A percentile compares a stretch with the other conserved stretches of the same genome.
phyloP scores from a whole-genome alignment of 2,329 filamentous ascomycete genomes.

The Aspergillus thermomutatus region DNA sequence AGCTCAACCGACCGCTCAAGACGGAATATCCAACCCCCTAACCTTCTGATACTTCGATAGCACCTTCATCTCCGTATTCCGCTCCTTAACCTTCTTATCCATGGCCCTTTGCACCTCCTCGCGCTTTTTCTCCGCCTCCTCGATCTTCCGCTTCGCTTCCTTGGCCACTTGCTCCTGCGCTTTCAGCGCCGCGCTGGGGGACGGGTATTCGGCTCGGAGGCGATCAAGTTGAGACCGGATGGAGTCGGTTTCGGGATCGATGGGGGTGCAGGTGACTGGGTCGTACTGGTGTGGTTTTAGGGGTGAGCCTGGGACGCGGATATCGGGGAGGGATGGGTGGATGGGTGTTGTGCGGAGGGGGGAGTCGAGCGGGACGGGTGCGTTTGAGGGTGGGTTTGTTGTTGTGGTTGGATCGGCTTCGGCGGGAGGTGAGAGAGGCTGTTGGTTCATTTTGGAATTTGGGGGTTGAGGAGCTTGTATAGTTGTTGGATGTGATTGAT shows the following conservation, averaged over 20 bases:
- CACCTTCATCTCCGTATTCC: constrained; percentile 42
- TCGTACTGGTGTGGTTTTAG: constrained; percentile 35
- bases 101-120: constrained; percentile 39
- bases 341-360: constrained; percentile 37
- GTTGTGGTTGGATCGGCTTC: constrained; percentile 20
- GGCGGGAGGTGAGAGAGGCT: constrained; percentile 34
- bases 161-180: constrained; percentile 37
- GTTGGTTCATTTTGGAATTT: constrained; percentile 25
- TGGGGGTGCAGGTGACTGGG: constrained; percentile 36
- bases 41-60: constrained; percentile 41
- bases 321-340: constrained; percentile 36
- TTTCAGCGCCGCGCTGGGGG: constrained; percentile 32
- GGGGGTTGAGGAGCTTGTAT: neutral
- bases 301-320: constrained; percentile 37
- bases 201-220: constrained; percentile 35
- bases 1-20: constrained; percentile 13
- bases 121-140: constrained; percentile 36
- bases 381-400: constrained; percentile 7
- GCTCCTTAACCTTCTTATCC: constrained; percentile 43
- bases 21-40: constrained; percentile 29
- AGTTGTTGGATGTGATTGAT: neutral
- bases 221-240: constrained; percentile 30
- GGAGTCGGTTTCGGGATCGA: constrained; percentile 25
- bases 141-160: constrained; percentile 36
- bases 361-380: constrained; percentile 32